Base-by-base conservation (phyloP, 495 filamentous ascomycete genomes). In the Xylaria palmicola region DNA sequence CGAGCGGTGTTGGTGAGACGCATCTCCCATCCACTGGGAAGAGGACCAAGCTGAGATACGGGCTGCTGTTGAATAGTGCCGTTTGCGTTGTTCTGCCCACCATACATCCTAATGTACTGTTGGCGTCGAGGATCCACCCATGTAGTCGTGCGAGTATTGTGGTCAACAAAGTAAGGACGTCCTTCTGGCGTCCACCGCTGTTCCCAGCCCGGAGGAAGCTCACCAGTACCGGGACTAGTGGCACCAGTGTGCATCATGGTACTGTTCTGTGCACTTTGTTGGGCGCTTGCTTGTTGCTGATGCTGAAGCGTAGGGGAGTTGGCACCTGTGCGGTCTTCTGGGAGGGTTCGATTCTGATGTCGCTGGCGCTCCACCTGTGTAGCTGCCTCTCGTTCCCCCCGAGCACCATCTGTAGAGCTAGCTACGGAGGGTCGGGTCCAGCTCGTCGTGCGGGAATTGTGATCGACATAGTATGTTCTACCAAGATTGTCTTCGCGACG, bases 21-120 rank as follows among this genome's bases (percentile, higher is more conserved):
- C 94, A 98, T 98, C 80, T 98, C 94, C 94, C 94, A 98, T 19
- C 94, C 94, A 72, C 93, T 97, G 12, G 94, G 94, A 41, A 98
- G 73, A 27, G 94, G 93, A n/a, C 94, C 94, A 34, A 98, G 83
- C 72, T 98, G 95, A 2, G 94, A 98, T 22, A 98, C 95, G 1
- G 95, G 94, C 77, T 98, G 94, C 63, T 97, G 93, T 72, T 97
- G 93, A 65, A 97, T 96, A 22, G 89, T 93, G 63, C 89, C 94
- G 70, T 85, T 91, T 39, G 85, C 83, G 62, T 84, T 88, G 65
- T 85, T 90, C 58, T 87, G 84, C 15, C 88, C 88, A 5, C 91
- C 93, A 70, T 97, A 98, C 92, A 96, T 97, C 34, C 94, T 84
- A 62, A 98, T 97, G 76, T 96, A 98, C 74, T 98, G 94, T 77